phyloP scores from a whole-genome alignment of 257 asterid genomes.

The Asclepias syriaca region DNA sequence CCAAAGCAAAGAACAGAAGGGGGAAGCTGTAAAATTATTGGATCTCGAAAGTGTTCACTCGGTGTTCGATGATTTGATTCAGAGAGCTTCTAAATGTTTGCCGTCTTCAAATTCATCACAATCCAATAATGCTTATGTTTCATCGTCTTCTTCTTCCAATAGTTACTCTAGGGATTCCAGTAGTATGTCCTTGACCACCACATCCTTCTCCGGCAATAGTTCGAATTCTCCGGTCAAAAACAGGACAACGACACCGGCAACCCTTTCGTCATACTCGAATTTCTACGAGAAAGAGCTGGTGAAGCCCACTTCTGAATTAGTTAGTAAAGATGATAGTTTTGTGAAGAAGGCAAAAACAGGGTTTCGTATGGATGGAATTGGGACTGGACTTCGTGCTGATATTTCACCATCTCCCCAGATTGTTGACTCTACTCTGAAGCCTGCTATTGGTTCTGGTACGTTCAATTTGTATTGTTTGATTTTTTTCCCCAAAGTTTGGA shows the following conservation, averaged over 20 bases:
- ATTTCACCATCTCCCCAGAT: slow-evolving; percentile 37
- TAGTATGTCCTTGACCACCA: slow-evolving; percentile 25
- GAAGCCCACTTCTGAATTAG: slow-evolving; percentile 38
- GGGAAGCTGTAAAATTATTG: slow-evolving; percentile 63
- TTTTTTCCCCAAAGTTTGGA: too few species aligned
- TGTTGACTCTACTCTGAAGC: slow-evolving; percentile 64
- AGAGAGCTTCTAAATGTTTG: slow-evolving; percentile 71
- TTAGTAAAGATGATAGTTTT: slow-evolving; percentile 59
- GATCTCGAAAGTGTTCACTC: slow-evolving; percentile 64
- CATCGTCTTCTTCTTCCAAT: slow-evolving; percentile 6
- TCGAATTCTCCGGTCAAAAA: slow-evolving; percentile 31
- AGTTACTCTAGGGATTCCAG: slow-evolving; percentile 27
- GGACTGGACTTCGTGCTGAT: slow-evolving; percentile 33
- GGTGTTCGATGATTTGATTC: slow-evolving; percentile 77
- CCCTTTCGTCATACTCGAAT: slow-evolving; percentile 22
- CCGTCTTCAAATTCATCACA: slow-evolving; percentile 27
- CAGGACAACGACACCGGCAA: slow-evolving; percentile 19
- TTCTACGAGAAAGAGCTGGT: slow-evolving; percentile 40
- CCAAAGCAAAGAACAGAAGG: slow-evolving; percentile 62
- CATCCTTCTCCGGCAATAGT: slow-evolving; percentile 38
- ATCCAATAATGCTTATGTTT: slow-evolving; percentile 23
- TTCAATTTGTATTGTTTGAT: neutral
- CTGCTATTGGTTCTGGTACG: slow-evolving; percentile 43
- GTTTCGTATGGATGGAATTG: slow-evolving; percentile 42
- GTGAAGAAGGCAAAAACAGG: slow-evolving; percentile 50